Base-by-base conservation (phyloP, 148 eudicot species). In the Camellia japonica region DNA sequence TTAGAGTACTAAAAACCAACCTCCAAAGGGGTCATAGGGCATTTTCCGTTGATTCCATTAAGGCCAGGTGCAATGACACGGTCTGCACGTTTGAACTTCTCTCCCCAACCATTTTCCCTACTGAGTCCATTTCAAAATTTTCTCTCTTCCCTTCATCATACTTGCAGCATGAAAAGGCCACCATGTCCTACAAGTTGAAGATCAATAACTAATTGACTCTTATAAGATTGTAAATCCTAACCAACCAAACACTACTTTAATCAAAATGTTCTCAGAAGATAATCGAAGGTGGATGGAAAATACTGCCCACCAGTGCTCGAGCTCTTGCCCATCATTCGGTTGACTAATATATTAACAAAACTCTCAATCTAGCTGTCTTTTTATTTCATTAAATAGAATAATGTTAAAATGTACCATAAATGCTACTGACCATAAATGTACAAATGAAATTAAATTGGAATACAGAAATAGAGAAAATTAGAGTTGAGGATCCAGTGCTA, bases 11-110 rank as follows among this genome's bases (percentile, higher is more conserved):
- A 72, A 59, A 78, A 72, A 68, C 88, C 47, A 86, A 94, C 98
- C 93, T 94, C 98, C 84, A 92, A 82, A 80, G 98, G 98, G 51
- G 97, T 92, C 84, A 94, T 82, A 73, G 97, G 98, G 88, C 98
- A 94, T 78, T 86, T 94, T 67, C 98, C 98, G 42, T 83, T 87
- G 23, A 91, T 83, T 67, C 94, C 85, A 82, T 90, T 91, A 76
- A 84, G 87, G 23, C 87, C 93, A 55, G 94, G 95, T 73, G 82
- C 77, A 70, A 87, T 91, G n/a, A 83, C 55, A 30, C 79, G 83
- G 59, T 82, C 83, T 82, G 88, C 81, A 30, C 84, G 90, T 83
- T 79, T 86, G 82, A 94, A 92, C 79, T 94, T 94, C 15, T 90
- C 85, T n/a, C 87, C 90, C 97, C 98, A 94, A 3, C 97, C 98